phyloP scores from a whole-genome alignment of 305 asterid species.

The Fraxinus paxiana region DNA sequence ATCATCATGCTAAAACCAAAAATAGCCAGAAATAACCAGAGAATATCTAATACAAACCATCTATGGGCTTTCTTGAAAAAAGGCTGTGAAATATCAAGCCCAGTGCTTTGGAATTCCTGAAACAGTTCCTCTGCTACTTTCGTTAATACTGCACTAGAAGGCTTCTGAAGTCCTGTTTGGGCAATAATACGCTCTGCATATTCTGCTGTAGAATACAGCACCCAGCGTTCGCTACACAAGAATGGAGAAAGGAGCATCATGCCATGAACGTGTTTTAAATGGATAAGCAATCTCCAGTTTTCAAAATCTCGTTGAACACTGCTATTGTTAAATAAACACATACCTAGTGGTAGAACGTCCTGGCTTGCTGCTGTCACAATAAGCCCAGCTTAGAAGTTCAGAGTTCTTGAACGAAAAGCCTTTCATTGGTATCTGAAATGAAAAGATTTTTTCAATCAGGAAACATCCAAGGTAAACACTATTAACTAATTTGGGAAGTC shows the following conservation, averaged over 20 bases:
- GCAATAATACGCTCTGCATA: constrained; percentile 67
- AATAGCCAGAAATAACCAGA: not conserved
- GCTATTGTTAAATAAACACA: constrained; percentile 12
- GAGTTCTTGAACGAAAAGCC: constrained; percentile 73
- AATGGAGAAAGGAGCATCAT: not conserved
- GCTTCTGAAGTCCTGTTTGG: constrained; percentile 71
- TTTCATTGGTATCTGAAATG: constrained; percentile 63
- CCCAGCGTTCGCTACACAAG: constrained; percentile 69
- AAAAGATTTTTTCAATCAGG: constrained; percentile 14
- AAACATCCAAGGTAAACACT: constrained; percentile 12
- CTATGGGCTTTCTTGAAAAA: constrained; percentile 79
- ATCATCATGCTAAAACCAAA: not conserved
- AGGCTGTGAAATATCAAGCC: constrained; percentile 50
- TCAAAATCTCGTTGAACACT: not conserved
- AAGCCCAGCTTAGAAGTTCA: constrained; percentile 64
- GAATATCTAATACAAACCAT: constrained; percentile 49
- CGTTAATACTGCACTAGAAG: constrained; percentile 46
- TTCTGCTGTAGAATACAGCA: constrained; percentile 73
- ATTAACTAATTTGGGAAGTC: constrained; percentile 1
- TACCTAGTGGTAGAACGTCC: constrained; percentile 67
- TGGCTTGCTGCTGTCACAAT: constrained; percentile 86
- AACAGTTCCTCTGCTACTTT: constrained; percentile 74
- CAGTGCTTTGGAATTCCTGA: constrained; percentile 62
- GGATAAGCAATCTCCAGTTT: not conserved
- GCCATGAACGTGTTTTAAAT: not conserved